phyloP scores from a whole-genome alignment of 2,329 filamentous ascomycete species.

The Dothideomycetes sp. region DNA sequence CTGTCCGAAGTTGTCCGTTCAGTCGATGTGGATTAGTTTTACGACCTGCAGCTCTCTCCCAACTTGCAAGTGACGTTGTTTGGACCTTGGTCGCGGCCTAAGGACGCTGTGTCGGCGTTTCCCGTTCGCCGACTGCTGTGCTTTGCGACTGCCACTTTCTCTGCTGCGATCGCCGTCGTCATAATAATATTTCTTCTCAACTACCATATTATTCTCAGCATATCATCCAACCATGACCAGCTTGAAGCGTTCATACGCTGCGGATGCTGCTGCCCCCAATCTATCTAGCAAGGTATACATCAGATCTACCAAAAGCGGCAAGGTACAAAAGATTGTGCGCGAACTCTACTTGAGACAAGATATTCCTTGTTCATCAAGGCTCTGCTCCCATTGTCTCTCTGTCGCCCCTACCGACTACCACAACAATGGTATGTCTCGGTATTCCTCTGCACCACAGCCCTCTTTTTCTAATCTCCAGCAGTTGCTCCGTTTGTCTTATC shows the following conservation, averaged over 20 bases:
- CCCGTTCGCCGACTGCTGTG: no score
- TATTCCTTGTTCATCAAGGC: conserved; percentile 89
- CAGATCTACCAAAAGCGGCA: conserved; percentile 86
- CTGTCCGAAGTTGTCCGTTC: no score
- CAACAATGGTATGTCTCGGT: conserved; percentile 54
- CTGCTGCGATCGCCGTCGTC: conserved; percentile 6
- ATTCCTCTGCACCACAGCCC: conserved; percentile 3
- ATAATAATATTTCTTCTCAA: conserved; percentile 9
- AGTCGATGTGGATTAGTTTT: no score
- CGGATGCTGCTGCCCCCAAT: conserved; percentile 54
- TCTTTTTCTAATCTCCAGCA: conserved; percentile 8
- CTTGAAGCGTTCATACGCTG: conserved; percentile 48
- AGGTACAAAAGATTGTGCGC: conserved; percentile 96
- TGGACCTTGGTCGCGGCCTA: no score
- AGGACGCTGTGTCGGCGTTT: no score
- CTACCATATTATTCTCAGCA: neutral
- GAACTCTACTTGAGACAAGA: conserved; percentile 94
- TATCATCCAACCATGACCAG: conserved; percentile 44
- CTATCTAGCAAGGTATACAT: conserved; percentile 95
- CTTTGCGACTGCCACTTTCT: conserved; percentile 10
- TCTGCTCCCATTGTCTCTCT: conserved; percentile 69
- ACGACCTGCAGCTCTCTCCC: no score
- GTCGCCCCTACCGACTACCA: conserved; percentile 68
- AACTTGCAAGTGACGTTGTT: no score
- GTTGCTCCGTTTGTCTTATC: conserved; percentile 80